phyloP scores from a whole-genome alignment of 2,329 filamentous ascomycete genomes.

The Verticillium tricorpus region DNA sequence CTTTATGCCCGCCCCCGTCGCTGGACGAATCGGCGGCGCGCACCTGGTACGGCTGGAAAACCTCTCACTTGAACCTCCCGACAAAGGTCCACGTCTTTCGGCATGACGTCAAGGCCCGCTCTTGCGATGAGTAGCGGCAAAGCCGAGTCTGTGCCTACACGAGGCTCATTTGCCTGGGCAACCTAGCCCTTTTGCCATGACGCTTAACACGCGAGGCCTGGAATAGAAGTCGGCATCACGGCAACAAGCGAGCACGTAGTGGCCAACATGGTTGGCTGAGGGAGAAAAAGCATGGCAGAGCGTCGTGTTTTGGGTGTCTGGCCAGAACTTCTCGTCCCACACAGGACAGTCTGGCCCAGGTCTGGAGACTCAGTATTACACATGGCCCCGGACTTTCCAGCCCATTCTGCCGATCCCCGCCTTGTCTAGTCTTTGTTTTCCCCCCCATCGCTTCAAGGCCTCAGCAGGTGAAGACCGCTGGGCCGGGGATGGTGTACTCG shows the following conservation, averaged over 20 bases:
- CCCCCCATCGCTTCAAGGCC: no score
- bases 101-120: not conserved
- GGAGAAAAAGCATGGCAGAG: no score
- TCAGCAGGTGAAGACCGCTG: slow-evolving; percentile 41
- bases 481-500: slow-evolving; percentile 41
- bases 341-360: no score
- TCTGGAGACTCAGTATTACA: not conserved
- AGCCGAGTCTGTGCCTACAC: not conserved
- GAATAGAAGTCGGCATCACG: not conserved
- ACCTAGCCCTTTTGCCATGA: not conserved
- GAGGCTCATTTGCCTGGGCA: not conserved
- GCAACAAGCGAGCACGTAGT: not conserved
- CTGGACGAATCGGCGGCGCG: not conserved
- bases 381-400: not conserved
- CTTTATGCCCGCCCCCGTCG: not conserved
- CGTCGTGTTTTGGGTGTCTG: no score
- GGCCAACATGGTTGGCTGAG: not conserved
- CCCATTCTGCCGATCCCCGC: not conserved
- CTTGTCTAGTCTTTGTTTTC: not conserved
- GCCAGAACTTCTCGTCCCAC: no score
- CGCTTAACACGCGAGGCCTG: not conserved
- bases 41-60: not conserved
- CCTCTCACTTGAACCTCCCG: not conserved
- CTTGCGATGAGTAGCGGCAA: not conserved
- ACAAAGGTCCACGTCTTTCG: not conserved